phyloP scores from a whole-genome alignment of 306 rosid genomes.

The Myrica gale region DNA sequence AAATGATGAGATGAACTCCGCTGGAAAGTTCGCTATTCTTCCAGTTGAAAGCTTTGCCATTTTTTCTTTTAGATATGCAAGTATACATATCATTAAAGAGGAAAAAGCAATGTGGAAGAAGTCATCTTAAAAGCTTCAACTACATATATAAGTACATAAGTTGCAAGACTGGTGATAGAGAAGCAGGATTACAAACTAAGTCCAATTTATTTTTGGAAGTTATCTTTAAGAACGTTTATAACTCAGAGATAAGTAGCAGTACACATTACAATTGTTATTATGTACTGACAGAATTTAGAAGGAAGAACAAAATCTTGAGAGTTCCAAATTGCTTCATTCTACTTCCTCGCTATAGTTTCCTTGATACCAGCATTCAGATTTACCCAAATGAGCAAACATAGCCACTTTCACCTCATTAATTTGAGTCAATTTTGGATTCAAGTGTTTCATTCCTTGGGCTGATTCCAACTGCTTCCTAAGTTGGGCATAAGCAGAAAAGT shows the following conservation, averaged over 20 bases:
- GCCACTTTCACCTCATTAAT: neutral
- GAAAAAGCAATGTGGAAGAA: neutral
- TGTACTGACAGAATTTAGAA: neutral
- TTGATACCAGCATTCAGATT: neutral
- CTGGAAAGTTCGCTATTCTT: neutral
- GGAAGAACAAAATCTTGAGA: neutral
- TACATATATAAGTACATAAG: too few relatives aligned
- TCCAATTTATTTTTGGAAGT: neutral
- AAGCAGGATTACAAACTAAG: neutral
- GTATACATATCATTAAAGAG: neutral
- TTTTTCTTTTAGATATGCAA: neutral
- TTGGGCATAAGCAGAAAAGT: too few relatives aligned
- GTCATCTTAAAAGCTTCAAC: neutral
- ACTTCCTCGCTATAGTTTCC: neutral
- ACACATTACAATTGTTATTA: neutral
- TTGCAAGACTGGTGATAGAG: neutral
- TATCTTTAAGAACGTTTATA: neutral
- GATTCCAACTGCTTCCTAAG: too few relatives aligned
- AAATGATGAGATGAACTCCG: neutral
- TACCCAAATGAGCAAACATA: neutral
- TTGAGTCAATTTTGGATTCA: too few relatives aligned
- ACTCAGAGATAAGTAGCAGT: neutral
- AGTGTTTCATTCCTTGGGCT: too few relatives aligned
- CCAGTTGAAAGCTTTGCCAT: neutral
- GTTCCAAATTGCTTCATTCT: neutral